Evolutionary conservation across 2,329 filamentous ascomycete species (phyloP).

Genomic region (Talaromyces sp.): DNA sequence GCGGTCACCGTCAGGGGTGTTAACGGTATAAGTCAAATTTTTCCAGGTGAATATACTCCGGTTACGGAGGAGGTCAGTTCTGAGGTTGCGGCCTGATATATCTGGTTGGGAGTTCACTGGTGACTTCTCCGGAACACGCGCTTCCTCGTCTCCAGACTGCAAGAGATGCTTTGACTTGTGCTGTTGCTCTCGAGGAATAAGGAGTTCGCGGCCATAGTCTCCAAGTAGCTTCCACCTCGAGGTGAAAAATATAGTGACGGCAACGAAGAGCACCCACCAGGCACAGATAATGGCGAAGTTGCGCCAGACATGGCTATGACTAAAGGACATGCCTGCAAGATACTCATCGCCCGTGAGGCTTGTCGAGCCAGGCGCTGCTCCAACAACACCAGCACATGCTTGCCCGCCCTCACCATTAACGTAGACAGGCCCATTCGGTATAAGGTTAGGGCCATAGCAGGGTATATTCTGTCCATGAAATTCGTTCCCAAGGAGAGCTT

Average conservation of each 20-base stretch:
- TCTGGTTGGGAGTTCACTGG: conserved; percentile 57
- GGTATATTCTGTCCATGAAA: conserved; percentile 32
- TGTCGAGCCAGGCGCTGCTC: conserved; percentile 47
- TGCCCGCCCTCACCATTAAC: conserved; percentile 14
- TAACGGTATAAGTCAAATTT: conserved; percentile 65
- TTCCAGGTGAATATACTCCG: conserved; percentile 64
- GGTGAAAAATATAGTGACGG: conserved; percentile 55
- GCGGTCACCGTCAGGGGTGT: conserved; percentile 51
- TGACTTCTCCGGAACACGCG: conserved; percentile 20
- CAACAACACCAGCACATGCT: conserved; percentile 55
- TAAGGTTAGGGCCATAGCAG: conserved; percentile 31
- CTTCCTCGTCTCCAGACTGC: conserved; percentile 15
- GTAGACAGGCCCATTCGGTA: conserved; percentile 28
- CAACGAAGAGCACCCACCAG: conserved; percentile 59
- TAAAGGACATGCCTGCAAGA: conserved; percentile 51
- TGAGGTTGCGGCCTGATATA: conserved; percentile 18
- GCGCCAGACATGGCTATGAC: conserved; percentile 51
- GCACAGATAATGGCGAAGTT: conserved; percentile 61
- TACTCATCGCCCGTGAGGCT: conserved; percentile 57
- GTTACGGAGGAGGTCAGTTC: too few relatives aligned
- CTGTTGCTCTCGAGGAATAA: conserved; percentile 61
- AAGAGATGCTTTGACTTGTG: conserved; percentile 10
- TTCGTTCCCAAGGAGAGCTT: conserved; percentile 33
- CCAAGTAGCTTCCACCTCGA: conserved; percentile 52
- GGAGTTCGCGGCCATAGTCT: conserved; percentile 50